Evolutionary conservation across 1,284 basidiomycete genomes (phyloP).

Genomic region (Tilletia horrida): DNA sequence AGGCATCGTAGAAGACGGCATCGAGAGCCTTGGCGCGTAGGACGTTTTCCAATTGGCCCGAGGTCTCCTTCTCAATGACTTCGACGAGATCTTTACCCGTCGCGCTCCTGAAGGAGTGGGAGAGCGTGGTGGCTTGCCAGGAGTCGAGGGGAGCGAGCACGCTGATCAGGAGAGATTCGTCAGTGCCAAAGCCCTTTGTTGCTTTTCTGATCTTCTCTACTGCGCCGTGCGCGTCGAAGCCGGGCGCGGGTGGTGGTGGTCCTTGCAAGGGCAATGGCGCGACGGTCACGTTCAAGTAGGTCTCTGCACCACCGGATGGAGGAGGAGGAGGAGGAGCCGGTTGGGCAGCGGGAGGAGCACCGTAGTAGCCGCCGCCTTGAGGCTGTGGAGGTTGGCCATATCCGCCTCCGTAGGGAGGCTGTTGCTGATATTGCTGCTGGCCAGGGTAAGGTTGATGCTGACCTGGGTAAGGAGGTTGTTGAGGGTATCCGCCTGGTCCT

Average conservation of each 20-base stretch:
- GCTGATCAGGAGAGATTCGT: constrained; percentile 41
- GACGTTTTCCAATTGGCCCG: constrained; percentile 47
- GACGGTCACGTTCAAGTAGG: constrained; percentile 43
- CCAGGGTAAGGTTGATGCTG: constrained; percentile 12
- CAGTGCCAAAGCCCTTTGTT: constrained; percentile 51
- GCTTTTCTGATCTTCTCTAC: constrained; percentile 52
- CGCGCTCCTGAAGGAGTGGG: constrained; percentile 43
- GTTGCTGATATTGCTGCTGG: constrained; percentile 4
- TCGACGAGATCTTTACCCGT: constrained; percentile 48
- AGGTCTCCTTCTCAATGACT: constrained; percentile 51
- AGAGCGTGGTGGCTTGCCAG: constrained; percentile 43
- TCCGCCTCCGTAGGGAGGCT: constrained; percentile 5
- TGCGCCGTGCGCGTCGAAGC: constrained; percentile 42
- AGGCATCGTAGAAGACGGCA: constrained; percentile 48
- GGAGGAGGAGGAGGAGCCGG: neutral
- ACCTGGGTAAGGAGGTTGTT: neutral
- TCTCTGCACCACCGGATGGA: neutral
- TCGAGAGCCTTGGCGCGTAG: constrained; percentile 46
- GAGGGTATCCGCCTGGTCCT: neutral
- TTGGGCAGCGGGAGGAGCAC: neutral
- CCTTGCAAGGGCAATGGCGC: constrained; percentile 26
- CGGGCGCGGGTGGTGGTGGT: constrained; percentile 39
- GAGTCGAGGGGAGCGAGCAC: constrained; percentile 45
- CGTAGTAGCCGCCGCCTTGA: neutral
- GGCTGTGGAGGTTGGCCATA: constrained; percentile 7